Percentiles rank a stretch among this genome's conserved stretches.
These are phyloP conservation scores for Ormosia emarginata DNA, from an alignment of 306 rosid genomes.

Conservation along the genomic window DNA sequence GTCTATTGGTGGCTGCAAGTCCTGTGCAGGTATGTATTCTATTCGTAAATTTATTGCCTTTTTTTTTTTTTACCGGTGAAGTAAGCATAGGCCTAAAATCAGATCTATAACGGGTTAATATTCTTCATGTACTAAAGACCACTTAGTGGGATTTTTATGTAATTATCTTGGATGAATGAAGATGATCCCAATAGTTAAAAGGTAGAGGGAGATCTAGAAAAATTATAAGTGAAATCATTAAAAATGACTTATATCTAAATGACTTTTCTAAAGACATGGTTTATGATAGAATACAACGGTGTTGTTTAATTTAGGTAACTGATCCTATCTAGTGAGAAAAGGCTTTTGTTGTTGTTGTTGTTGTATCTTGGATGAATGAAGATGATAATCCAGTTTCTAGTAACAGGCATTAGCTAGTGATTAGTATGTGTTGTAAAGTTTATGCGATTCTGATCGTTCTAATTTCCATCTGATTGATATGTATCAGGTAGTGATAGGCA, in stretches of 20 bases:
- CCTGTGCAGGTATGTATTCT: slow-evolving; percentile 67
- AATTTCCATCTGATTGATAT: slow-evolving; percentile 11
- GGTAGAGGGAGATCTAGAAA: no score
- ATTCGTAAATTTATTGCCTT: background rate
- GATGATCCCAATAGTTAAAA: no score
- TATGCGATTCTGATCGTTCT: slow-evolving; percentile 1
- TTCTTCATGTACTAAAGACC: background rate
- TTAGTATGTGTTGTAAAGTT: background rate
- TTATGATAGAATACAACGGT: no score
- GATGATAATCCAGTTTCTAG: background rate
- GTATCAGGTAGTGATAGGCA: slow-evolving; percentile 84
- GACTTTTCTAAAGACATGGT: no score
- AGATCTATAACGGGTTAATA: background rate
- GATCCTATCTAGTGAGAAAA: no score
- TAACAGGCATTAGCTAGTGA: background rate
- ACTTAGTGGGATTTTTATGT: background rate
- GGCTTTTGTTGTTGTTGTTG: no score
- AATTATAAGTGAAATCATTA: no score
- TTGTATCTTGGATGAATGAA: background rate
- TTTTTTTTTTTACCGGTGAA: background rate
- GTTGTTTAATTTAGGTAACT: no score
- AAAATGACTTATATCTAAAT: no score
- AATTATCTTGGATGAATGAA: no score
- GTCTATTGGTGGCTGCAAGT: slow-evolving; percentile 88
- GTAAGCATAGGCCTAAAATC: background rate